Evolutionary conservation across 192 early-diverging fungal species (phyloP).

Genomic region (Backusella psychrophila): DNA sequence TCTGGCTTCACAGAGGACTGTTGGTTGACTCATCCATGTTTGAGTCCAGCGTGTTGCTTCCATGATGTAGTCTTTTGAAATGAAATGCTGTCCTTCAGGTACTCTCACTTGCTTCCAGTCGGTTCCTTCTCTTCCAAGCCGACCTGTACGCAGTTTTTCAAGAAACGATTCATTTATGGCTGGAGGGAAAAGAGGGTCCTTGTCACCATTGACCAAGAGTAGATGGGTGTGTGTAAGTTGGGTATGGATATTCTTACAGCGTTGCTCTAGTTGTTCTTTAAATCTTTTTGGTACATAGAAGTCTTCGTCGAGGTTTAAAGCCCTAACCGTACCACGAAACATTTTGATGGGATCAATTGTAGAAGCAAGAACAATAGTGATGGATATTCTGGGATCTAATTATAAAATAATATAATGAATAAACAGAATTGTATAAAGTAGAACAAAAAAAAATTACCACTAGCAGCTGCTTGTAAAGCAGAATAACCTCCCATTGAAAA

Average conservation of each 20-base stretch:
- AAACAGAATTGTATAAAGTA: neutral
- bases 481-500: neutral
- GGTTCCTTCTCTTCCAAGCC: neutral
- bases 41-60: neutral
- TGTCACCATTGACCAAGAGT: neutral
- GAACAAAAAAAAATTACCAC: neutral
- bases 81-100: neutral
- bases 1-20: neutral
- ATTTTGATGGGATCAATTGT: neutral
- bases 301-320: neutral
- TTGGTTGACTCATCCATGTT: neutral
- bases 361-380: neutral
- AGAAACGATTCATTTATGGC: neutral
- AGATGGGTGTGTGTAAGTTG: neutral
- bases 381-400: neutral
- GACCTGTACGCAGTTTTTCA: neutral
- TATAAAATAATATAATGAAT: neutral
- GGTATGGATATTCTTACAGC: neutral
- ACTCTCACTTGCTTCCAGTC: neutral
- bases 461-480: neutral
- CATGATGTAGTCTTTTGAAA: neutral
- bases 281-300: neutral
- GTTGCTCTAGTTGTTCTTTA: neutral
- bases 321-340: neutral
- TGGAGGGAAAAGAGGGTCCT: neutral